phyloP scores from a whole-genome alignment of 106 monocot genomes.

The Xerophyta viscosa region DNA sequence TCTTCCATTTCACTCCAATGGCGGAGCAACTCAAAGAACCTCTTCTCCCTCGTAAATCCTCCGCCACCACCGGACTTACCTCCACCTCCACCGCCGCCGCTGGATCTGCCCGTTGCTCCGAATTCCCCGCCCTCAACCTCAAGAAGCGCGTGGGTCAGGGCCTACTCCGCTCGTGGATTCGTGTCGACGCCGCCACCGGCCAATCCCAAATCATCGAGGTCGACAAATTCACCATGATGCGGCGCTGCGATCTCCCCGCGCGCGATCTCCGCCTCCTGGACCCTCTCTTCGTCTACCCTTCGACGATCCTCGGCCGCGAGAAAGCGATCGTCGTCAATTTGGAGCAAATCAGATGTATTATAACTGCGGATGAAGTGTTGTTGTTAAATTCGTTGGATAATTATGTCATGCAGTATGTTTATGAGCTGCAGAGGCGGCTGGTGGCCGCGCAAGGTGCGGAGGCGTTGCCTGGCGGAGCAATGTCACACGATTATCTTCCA shows the following conservation, averaged over 20 bases:
- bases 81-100: too few relatives aligned
- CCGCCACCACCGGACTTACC: too few relatives aligned
- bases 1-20: slow-evolving; percentile 1
- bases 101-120: slow-evolving; percentile 20
- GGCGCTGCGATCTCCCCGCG: slow-evolving; percentile 49
- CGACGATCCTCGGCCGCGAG: slow-evolving; percentile 32
- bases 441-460: background rate
- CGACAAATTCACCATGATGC: slow-evolving; percentile 54
- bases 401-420: slow-evolving; percentile 17
- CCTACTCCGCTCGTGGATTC: slow-evolving; percentile 56
- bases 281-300: slow-evolving; percentile 53
- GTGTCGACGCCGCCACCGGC: slow-evolving; percentile 34
- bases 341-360: slow-evolving; percentile 72
- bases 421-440: background rate
- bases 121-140: background rate
- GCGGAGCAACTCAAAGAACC: slow-evolving; percentile 3
- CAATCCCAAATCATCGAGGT: slow-evolving; percentile 31
- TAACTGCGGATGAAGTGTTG: slow-evolving; percentile 67
- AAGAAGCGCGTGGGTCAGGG: slow-evolving; percentile 36
- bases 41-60: background rate
- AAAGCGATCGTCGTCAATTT: slow-evolving; percentile 73
- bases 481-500: background rate
- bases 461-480: background rate
- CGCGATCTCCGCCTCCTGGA: slow-evolving; percentile 67
- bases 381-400: slow-evolving; percentile 48